Conservation (phyloP, 2,329 filamentous ascomycete genomes). For the Claviceps arundinis region DNA sequence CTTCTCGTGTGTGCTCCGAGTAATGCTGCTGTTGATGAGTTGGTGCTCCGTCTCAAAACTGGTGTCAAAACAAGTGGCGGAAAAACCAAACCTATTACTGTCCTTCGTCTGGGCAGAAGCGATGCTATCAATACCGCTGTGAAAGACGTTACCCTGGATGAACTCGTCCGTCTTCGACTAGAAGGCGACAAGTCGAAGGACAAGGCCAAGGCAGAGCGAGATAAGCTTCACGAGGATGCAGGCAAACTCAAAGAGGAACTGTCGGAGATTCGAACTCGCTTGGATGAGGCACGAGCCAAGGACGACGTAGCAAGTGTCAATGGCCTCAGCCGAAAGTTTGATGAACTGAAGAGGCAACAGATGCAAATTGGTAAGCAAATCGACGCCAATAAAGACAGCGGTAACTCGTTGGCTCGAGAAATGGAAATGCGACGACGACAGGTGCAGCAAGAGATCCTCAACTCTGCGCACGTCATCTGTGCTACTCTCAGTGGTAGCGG, state of each 20-base stretch:
- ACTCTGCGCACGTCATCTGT: conserved; percentile 84
- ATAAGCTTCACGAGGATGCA: conserved; percentile 50
- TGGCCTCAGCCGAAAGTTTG: conserved; percentile 61
- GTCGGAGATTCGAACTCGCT: conserved; percentile 52
- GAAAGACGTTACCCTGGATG: conserved; percentile 83
- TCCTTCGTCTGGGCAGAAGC: conserved; percentile 78
- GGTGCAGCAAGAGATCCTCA: conserved; percentile 82
- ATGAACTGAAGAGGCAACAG: conserved; percentile 65
- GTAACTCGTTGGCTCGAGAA: conserved; percentile 69
- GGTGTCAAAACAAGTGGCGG: conserved; percentile 72
- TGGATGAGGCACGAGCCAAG: conserved; percentile 52
- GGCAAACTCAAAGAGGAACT: conserved; percentile 64
- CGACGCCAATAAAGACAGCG: conserved; percentile 74
- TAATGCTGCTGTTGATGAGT: conserved; percentile 92
- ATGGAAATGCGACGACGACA: conserved; percentile 73
- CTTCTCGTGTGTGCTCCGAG: conserved; percentile 94
- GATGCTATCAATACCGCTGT: conserved; percentile 88
- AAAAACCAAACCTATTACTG: conserved; percentile 60
- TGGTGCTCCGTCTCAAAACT: conserved; percentile 82
- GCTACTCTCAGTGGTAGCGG: conserved; percentile 90
- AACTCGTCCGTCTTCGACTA: conserved; percentile 68
- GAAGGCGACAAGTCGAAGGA: conserved; percentile 45
- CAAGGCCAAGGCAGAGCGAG: conserved; percentile 40
- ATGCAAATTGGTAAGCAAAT: conserved; percentile 64
- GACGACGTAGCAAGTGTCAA: conserved; percentile 34